These are phyloP conservation scores for Ophiognomonia clavigignenti-juglandacearum DNA, from an alignment of 2,329 filamentous ascomycete species.

Conservation along the genomic window DNA sequence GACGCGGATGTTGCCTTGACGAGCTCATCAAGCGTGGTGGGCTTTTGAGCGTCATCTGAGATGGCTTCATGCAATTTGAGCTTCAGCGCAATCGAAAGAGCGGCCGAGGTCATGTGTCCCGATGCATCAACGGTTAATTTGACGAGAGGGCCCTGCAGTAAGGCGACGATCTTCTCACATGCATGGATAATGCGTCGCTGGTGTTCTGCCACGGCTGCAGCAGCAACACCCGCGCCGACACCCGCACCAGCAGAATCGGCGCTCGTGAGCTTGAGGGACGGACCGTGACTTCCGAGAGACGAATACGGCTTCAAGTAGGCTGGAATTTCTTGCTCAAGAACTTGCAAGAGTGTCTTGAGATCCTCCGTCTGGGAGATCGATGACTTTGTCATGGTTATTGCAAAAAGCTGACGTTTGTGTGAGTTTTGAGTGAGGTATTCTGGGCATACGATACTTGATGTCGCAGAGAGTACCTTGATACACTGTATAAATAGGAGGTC, in stretches of 20 bases:
- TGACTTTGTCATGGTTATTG: neutral
- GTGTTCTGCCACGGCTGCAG: no score
- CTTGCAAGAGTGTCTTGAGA: neutral
- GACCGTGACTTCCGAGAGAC: neutral
- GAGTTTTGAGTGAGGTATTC: no score
- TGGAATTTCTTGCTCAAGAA: neutral
- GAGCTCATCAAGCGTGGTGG: neutral
- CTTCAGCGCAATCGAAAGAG: neutral
- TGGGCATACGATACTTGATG: no score
- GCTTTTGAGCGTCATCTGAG: neutral
- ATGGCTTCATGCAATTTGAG: neutral
- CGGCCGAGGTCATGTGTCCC: neutral
- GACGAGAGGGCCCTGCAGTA: neutral
- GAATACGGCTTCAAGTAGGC: neutral
- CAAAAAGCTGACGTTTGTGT: neutral
- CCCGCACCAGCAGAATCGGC: neutral
- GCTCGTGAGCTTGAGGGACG: neutral
- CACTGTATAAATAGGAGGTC: no score
- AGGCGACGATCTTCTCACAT: neutral
- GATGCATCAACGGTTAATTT: neutral
- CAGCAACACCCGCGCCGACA: neutral
- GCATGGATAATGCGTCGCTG: neutral
- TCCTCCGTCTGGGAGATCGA: neutral
- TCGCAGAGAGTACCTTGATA: no score
- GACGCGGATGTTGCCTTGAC: neutral